Base-by-base conservation (phyloP, 257 asterid genomes). In the Scutellaria baicalensis region DNA sequence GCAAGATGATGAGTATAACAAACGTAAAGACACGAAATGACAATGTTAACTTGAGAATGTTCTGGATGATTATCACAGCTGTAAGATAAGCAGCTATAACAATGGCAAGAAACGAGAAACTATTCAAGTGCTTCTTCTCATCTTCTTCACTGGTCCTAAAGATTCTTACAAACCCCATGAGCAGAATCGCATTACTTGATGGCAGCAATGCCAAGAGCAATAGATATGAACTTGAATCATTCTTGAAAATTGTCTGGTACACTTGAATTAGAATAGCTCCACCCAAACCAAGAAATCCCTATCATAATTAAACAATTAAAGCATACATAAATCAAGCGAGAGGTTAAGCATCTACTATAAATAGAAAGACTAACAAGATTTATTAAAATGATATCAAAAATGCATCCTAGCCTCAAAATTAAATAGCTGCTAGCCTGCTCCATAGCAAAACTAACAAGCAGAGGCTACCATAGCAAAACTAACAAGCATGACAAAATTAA, bases 61-160 rank as follows among this genome's bases (percentile, higher is more conserved):
- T 80, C 71, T 85, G 84, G 59, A 88, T 61, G 71, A 92, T 72
- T 69, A 90, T 88, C 14, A 83, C 84, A 6, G 84, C 88, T 68
- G 79, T 76, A 58, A 92, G 98, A 83, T 88, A 90, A 48, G 85
- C 83, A 42, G 97, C 97, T 36, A 90, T 68, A 68, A 77, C n/a
- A 72, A 92, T 50, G 10, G 98, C 86, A 67, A 78, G 57, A 36
- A 74, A 68, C 16, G 98, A 92, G 79, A 89, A 86, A 55, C 73
- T 71, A 66, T 88, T 84, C 54, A 92, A 82, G 84, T 84, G 84
- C 80, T 79, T 86, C 69, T 84, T 89, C 78, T 92, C 96, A 44
- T 81, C 87, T 68, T 76, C 86, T 79, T 86, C 95, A 58, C 56
- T 80, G 5, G 95, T 75, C 38, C 75, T 82, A 31, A 60, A 73